Evolutionary conservation across 2,329 filamentous ascomycete species (phyloP).

Genomic region (Parasarocladium wereldwijsianum): DNA sequence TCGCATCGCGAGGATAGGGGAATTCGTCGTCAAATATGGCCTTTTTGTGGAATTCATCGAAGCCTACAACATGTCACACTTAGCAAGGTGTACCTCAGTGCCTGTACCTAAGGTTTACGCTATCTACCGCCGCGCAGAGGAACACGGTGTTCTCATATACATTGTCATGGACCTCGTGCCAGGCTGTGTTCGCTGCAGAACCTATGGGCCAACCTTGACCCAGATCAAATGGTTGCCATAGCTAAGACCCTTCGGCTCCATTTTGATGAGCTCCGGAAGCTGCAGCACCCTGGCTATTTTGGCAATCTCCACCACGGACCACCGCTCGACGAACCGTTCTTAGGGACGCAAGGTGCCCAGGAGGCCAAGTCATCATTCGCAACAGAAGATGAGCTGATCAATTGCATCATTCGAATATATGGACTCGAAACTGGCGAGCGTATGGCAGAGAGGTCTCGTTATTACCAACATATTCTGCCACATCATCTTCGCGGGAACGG

Average conservation of each 20-base stretch:
- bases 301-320: conserved; percentile 1
- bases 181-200: conserved; percentile 6
- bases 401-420: conserved; percentile 1
- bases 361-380: conserved; percentile 1
- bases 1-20: conserved; percentile 5
- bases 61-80: conserved; percentile 10
- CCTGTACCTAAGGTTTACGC: conserved; percentile 10
- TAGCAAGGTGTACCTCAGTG: conserved; percentile 8
- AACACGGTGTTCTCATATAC: neutral
- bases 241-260: conserved; percentile 1
- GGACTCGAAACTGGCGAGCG: neutral
- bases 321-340: conserved; percentile 1
- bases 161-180: neutral
- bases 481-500: conserved; percentile 1
- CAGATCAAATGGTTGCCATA: neutral
- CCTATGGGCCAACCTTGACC: neutral
- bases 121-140: conserved; percentile 7
- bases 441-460: neutral
- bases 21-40: conserved; percentile 8
- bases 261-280: conserved; percentile 1
- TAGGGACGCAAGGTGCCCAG: conserved; percentile 1
- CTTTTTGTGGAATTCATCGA: conserved; percentile 6
- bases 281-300: conserved; percentile 1
- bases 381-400: neutral
- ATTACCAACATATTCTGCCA: neutral